Conservation (phyloP, 495 filamentous ascomycete species). For the Neurospora sp. region DNA sequence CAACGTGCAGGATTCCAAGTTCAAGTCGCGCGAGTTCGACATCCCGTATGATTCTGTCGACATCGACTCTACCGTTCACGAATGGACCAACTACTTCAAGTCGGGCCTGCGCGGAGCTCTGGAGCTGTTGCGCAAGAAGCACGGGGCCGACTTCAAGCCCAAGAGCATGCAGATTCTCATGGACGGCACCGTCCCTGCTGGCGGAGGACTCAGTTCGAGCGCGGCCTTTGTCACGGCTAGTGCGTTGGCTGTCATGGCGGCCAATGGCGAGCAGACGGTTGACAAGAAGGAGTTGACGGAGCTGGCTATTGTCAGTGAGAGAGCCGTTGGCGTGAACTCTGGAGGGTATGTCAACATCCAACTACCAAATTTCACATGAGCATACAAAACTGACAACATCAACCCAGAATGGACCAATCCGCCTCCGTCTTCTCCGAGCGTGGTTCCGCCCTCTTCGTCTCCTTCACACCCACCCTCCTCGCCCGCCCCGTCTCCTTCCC, state of each 20-base stretch:
- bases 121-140: slow-evolving; percentile 63
- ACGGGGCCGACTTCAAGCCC: slow-evolving; percentile 47
- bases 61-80: slow-evolving; percentile 72
- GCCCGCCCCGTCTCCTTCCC: slow-evolving; percentile 79
- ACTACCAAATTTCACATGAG: not conserved
- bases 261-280: slow-evolving; percentile 69
- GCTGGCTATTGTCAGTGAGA: slow-evolving; percentile 85
- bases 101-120: slow-evolving; percentile 75
- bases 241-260: slow-evolving; percentile 77
- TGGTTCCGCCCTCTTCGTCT: slow-evolving; percentile 81
- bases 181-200: slow-evolving; percentile 84
- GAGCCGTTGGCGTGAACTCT: slow-evolving; percentile 91
- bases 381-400: not conserved
- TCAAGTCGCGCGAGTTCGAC: slow-evolving; percentile 64
- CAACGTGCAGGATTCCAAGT: slow-evolving; percentile 71
- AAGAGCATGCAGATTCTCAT: slow-evolving; percentile 80
- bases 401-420: slow-evolving; percentile 85
- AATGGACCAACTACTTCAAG: slow-evolving; percentile 99
- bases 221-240: slow-evolving; percentile 90
- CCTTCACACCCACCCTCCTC: slow-evolving; percentile 71
- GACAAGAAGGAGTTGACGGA: slow-evolving; percentile 85
- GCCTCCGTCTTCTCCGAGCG: slow-evolving; percentile 85
- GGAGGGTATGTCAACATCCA: slow-evolving; percentile 55
- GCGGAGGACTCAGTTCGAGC: slow-evolving; percentile 85
- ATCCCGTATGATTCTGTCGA: slow-evolving; percentile 59